Base-by-base conservation (phyloP, 148 eudicot genomes). In the Camellia lanceoleosa region DNA sequence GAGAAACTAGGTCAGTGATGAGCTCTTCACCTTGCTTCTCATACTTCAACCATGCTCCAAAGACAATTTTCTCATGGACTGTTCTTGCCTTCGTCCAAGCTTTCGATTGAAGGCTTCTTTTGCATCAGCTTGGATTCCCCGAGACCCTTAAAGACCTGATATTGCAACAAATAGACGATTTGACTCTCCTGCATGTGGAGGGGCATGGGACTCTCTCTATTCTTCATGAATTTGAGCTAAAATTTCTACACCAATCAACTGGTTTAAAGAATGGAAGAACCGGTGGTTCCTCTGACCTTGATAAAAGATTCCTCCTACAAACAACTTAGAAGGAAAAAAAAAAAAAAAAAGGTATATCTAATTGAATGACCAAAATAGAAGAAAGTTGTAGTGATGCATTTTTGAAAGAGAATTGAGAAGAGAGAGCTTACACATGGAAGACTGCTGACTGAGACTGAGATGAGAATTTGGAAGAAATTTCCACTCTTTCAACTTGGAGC, bases 401-500 rank as follows among this genome's bases (percentile, higher is more conserved):
- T 67, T 67, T 38, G 2, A 73, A 73, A 41, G 15, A 67, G 54
- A 18, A 47, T 66, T 14, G 62, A 59, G 66, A 71, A 2, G 41
- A n/a, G 71, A 10, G 7, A 83, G 81, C 92, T 85, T 89, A n/a
- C n/a, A 96, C 99, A 96, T 85, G 44, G 97, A 93, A 74, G 97
- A 89, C 38, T 30, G 38, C n/a, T 65, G 97, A 84, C 38, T 30
- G 38, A 52, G 92, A 82, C 58, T 93, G 89, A 3, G 90, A 60
- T 72, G 95, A 87, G 65, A 84, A 47, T 78, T 92, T 93, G 19
- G 95, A 82, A n/a, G n/a, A 82, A 87, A 84, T 83, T 96, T 96
- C 70, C 96, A n/a, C 97, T 80, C 97, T 95, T 80, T 93, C 97
- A 87, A 93, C 97, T 92, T 93, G 98, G 44, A 95, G 92, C 98